Evolutionary conservation across 169 alveolate genomes (phyloP).

Genomic region (Plasmodium gonderi): DNA sequence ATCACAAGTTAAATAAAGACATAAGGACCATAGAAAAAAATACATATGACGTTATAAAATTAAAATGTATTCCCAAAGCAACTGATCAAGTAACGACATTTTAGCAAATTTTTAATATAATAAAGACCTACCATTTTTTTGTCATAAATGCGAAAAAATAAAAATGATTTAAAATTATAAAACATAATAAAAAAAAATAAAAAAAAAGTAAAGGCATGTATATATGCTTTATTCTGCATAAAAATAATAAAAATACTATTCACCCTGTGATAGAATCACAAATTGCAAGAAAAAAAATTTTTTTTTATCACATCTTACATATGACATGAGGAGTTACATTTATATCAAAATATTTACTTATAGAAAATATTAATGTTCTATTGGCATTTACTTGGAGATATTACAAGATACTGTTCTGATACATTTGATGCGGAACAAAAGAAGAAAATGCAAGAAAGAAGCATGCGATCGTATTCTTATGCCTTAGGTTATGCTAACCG

Average conservation of each 20-base stretch:
- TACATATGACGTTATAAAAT: conserved; percentile 30
- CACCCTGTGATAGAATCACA: no score
- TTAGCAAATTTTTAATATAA: not conserved
- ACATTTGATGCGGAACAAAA: conserved; percentile 17
- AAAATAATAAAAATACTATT: not conserved
- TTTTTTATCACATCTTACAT: no score
- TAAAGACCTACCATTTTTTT: no score
- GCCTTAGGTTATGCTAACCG: conserved; percentile 66
- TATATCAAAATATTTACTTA: not conserved
- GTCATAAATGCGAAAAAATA: not conserved
- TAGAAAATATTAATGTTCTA: conserved; percentile 69
- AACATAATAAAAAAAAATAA: not conserved
- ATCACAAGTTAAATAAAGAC: conserved; percentile 46
- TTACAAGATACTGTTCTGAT: conserved; percentile 68
- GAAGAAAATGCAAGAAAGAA: conserved; percentile 65
- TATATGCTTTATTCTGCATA: no score
- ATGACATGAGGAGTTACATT: not conserved
- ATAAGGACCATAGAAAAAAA: conserved; percentile 58
- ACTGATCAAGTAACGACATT: conserved; percentile 31
- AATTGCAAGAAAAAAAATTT: not conserved
- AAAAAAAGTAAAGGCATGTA: no score
- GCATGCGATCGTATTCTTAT: conserved; percentile 53
- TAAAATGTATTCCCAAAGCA: conserved; percentile 64
- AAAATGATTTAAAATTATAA: not conserved
- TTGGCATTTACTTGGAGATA: conserved; percentile 74